Percentiles rank a stretch among this genome's conserved stretches.
phyloP scores from a whole-genome alignment of 1,284 basidiomycete genomes.

The Papiliotrema flavescens region DNA sequence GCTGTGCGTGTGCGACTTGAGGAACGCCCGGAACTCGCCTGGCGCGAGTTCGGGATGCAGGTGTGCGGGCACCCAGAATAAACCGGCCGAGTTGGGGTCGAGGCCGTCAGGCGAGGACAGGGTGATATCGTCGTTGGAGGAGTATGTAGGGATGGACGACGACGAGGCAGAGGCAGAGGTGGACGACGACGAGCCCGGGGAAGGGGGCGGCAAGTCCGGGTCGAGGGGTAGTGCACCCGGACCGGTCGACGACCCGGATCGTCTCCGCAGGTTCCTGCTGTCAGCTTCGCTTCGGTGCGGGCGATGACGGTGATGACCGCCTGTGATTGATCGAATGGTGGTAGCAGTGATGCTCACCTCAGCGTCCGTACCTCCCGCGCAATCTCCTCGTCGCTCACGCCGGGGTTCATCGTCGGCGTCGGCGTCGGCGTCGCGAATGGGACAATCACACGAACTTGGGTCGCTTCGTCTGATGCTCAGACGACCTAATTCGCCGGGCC shows the following conservation, averaged over 20 bases:
- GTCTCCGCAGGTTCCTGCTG: constrained; percentile 67
- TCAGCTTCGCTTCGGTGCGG: neutral
- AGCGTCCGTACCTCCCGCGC: constrained; percentile 80
- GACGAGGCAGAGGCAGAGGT: constrained; percentile 15
- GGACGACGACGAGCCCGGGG: constrained; percentile 32
- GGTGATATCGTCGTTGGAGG: constrained; percentile 44
- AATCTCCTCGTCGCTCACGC: constrained; percentile 67
- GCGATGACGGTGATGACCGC: neutral
- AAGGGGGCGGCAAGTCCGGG: constrained; percentile 69
- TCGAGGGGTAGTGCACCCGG: constrained; percentile 77
- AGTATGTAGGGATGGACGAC: constrained; percentile 16
- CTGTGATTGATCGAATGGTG: neutral
- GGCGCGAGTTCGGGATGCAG: constrained; percentile 97
- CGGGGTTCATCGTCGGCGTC: constrained; percentile 13
- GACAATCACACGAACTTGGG: too few species aligned
- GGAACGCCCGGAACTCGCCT: constrained; percentile 87
- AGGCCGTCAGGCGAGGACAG: constrained; percentile 38
- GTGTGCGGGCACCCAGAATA: constrained; percentile 97
- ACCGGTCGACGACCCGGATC: constrained; percentile 66
- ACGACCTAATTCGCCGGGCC: too few species aligned
- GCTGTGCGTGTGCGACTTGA: constrained; percentile 78
- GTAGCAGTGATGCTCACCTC: constrained; percentile 36
- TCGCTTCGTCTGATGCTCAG: too few species aligned
- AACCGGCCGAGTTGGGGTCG: constrained; percentile 40
- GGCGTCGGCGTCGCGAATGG: too few species aligned